Base-by-base conservation (phyloP, 129 eudicot species). In the Flaveria brownii region DNA sequence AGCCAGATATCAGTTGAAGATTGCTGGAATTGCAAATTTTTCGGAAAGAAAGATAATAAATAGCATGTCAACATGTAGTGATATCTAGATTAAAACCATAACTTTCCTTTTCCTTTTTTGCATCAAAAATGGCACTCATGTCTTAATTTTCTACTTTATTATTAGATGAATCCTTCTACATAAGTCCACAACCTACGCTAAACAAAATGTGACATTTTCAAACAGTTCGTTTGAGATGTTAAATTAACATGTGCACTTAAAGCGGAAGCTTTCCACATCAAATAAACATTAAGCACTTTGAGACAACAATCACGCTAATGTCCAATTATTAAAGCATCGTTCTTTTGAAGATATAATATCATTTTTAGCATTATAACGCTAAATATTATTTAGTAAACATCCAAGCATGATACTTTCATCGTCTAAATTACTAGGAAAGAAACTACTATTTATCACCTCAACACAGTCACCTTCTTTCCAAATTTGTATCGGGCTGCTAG, bases 1-100 rank as follows among this genome's bases (percentile, higher is more conserved):
- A 78, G 94, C 99, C 99, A 95, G 33, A 95, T 95, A 85, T 91
- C 99, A 82, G 99, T 95, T 68, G 99, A 91, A 82, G 99, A 95
- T 95, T 95, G 97, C 99, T 95, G 92, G 66, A 68, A 41, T 68
- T 77, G 77, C 70, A 52, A 75, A 82, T 64, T 46, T 17, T 70
- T 30, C 70, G 73, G 33, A 28, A 25, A 66, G 17, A 36, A 65
- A 33, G 70, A 46, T n/a, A 65, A 15, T 30, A 18, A 69, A 60
- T 47, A 36, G 52, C 71, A 54, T 43, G 54, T 39, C 68, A 41
- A 13, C 51, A 75, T 9, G 22, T 43, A 65, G 56, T 72, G 56
- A 61, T 71, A 49, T 47, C 17, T 25, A 22, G 30, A 39, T 9
- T 10, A 4, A 54, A 52, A 16, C 47, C 57, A 30, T 41, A 12